Percentiles rank a stretch among this genome's conserved stretches.
Conservation (phyloP, 768 basidiomycete species). For the Pleurotus salmoneostramineus region DNA sequence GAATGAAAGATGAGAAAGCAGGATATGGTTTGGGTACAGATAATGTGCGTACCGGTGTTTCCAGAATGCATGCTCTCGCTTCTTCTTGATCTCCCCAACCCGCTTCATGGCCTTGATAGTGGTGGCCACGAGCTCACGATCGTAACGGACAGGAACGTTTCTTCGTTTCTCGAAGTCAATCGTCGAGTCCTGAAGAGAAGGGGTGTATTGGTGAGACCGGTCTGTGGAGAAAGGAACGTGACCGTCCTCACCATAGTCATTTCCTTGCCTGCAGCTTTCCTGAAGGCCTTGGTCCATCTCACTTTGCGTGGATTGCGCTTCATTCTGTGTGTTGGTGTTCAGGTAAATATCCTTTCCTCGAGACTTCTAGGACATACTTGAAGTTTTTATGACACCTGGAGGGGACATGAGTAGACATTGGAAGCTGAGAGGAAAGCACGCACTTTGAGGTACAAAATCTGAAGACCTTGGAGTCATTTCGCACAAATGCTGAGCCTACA, state of each 20-base stretch:
- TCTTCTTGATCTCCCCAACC: conserved; percentile 85
- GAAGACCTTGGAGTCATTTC: conserved; percentile 98
- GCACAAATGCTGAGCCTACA: conserved; percentile 87
- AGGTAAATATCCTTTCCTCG: neutral
- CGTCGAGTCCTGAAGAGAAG: conserved; percentile 75
- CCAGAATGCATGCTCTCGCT: conserved; percentile 93
- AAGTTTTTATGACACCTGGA: conserved; percentile 97
- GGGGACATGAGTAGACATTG: conserved; percentile 6
- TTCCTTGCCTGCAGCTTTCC: conserved; percentile 98
- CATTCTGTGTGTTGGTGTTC: conserved; percentile 58
- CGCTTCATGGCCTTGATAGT: conserved; percentile 97
- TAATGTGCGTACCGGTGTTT: conserved; percentile 66
- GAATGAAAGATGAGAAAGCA: conserved; percentile 2
- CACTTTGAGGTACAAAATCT: conserved; percentile 98
- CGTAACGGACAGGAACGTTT: conserved; percentile 95
- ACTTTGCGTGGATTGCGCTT: conserved; percentile 99
- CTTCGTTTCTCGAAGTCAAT: conserved; percentile 99
- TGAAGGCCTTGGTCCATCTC: conserved; percentile 98
- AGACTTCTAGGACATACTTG: conserved; percentile 56
- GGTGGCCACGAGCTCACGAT: conserved; percentile 88
- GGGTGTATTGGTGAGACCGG: too few relatives aligned
- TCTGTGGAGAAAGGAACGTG: neutral
- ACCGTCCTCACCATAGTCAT: conserved; percentile 87
- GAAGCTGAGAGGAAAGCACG: conserved; percentile 19
- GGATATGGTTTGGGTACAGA: neutral